Percentiles rank a stretch among this genome's conserved stretches.
phyloP scores from a whole-genome alignment of 768 basidiomycete genomes.

The Termitomyces bulborhizus region DNA sequence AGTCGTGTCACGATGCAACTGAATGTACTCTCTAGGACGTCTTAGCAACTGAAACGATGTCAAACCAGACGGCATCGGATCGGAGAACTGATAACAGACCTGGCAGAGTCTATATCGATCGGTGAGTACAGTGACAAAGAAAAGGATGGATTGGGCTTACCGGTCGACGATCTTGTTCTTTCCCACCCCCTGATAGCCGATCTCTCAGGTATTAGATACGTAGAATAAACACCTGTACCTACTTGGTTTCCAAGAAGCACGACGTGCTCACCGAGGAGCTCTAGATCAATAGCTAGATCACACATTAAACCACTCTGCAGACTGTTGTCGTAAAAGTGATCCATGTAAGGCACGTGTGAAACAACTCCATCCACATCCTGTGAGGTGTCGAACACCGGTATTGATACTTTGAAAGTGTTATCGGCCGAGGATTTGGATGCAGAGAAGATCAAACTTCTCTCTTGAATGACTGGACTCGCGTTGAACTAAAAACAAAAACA shows the following conservation, averaged over 20 bases:
- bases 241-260: conserved; percentile 67
- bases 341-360: conserved; percentile 62
- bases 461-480: conserved; percentile 36
- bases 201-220: neutral
- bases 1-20: conserved; percentile 65
- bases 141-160: conserved; percentile 21
- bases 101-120: conserved; percentile 41
- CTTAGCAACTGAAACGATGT: conserved; percentile 38
- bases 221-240: conserved; percentile 5
- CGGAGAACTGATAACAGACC: conserved; percentile 21
- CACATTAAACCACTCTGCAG: conserved; percentile 63
- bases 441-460: conserved; percentile 40
- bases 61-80: neutral
- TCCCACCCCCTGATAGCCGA: conserved; percentile 45
- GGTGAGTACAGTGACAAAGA: neutral
- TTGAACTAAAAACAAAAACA: conserved; percentile 43
- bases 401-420: conserved; percentile 24
- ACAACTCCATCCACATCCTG: conserved; percentile 49
- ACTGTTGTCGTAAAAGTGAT: conserved; percentile 66
- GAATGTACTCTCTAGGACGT: conserved; percentile 63
- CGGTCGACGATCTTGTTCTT: conserved; percentile 68
- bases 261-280: conserved; percentile 56
- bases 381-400: conserved; percentile 43
- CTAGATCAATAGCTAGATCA: conserved; percentile 57
- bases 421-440: conserved; percentile 28